These are phyloP conservation scores for Chytriomyces hyalinus DNA, from an alignment of 192 early-diverging fungal species.

Conservation along the genomic window DNA sequence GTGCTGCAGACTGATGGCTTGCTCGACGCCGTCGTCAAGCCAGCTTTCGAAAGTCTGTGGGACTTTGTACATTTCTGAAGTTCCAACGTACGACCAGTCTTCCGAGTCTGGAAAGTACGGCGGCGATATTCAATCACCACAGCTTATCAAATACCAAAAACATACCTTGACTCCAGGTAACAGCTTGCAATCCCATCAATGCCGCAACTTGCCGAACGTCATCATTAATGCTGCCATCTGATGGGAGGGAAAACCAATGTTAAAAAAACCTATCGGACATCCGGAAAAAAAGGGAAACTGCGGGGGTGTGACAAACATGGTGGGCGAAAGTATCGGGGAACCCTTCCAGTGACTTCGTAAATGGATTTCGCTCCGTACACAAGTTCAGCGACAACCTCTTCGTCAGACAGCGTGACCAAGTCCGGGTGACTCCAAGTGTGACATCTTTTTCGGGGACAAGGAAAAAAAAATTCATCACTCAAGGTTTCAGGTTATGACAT, in stretches of 20 bases:
- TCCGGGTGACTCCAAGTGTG: conserved; percentile 66
- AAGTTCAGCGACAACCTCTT: conserved; percentile 72
- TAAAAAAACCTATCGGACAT: background rate
- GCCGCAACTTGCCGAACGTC: conserved; percentile 59
- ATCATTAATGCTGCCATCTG: conserved; percentile 47
- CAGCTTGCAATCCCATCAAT: conserved; percentile 53
- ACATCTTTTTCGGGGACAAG: background rate
- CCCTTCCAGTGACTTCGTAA: no score
- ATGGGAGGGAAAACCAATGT: background rate
- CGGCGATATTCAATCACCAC: no score
- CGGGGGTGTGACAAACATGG: background rate
- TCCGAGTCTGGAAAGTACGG: conserved; percentile 27
- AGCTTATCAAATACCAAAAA: no score
- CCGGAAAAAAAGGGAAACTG: background rate
- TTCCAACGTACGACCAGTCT: conserved; percentile 28
- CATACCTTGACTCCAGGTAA: conserved; percentile 38
- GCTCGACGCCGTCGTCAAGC: background rate
- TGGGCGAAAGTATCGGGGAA: background rate
- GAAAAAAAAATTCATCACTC: background rate
- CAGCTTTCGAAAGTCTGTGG: background rate
- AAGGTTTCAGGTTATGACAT: no score
- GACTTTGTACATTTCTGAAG: background rate
- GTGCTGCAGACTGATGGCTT: conserved; percentile 2
- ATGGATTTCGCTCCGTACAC: conserved; percentile 52
- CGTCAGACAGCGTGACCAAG: conserved; percentile 65